phyloP scores from a whole-genome alignment of 495 filamentous ascomycete species.

The Saxophila tyrrhenica region DNA sequence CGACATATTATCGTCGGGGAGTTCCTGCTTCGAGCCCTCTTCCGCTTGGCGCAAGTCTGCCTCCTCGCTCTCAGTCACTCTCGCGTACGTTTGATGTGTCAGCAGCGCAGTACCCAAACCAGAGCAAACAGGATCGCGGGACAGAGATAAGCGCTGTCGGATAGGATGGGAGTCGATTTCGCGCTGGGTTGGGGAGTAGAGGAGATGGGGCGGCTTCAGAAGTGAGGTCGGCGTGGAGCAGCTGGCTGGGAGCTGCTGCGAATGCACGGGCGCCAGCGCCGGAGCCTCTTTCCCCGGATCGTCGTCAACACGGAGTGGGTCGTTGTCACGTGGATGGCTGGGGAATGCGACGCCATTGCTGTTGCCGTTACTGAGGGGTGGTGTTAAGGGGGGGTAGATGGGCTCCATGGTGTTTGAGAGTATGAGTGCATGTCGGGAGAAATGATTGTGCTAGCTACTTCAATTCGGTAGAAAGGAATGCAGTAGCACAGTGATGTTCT shows the following conservation, averaged over 20 bases:
- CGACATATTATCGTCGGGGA: conserved; percentile 19
- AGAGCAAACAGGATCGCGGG: neutral
- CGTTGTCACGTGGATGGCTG: too few relatives aligned
- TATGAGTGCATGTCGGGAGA: too few relatives aligned
- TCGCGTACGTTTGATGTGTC: too few relatives aligned
- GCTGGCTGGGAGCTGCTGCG: neutral
- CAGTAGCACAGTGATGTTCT: neutral
- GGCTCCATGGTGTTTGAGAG: neutral
- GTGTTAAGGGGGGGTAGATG: neutral
- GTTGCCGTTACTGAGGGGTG: too few relatives aligned
- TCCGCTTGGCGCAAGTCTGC: conserved; percentile 1
- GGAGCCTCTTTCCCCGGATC: too few relatives aligned
- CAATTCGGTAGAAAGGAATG: neutral
- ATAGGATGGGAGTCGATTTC: conserved; percentile 9
- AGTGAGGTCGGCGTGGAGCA: neutral
- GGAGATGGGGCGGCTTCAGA: neutral
- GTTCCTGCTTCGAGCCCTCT: neutral
- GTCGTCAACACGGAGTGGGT: too few relatives aligned
- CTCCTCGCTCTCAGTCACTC: too few relatives aligned
- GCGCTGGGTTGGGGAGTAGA: conserved; percentile 3
- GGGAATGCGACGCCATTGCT: too few relatives aligned
- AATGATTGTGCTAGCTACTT: too few relatives aligned
- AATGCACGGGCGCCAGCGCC: too few relatives aligned
- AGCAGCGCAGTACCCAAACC: conserved; percentile 1
- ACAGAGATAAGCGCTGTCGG: neutral